Conservation (phyloP, 2,329 filamentous ascomycete species). For the Emericellopsis atlantica region DNA sequence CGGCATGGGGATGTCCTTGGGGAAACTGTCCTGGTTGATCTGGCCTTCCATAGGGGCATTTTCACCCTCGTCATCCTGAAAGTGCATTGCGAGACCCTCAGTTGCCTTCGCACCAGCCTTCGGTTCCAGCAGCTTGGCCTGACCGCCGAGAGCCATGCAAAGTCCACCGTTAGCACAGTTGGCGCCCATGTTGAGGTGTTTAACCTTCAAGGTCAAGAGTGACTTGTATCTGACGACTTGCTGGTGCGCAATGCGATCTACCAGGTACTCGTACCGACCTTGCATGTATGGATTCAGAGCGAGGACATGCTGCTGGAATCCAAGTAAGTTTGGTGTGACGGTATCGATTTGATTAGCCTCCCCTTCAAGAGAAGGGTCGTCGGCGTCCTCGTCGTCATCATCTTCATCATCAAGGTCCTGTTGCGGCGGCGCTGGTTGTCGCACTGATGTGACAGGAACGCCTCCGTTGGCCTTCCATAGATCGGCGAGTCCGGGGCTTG, state of each 20-base stretch:
- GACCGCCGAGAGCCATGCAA: slow-evolving; percentile 58
- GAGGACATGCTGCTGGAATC: slow-evolving; percentile 64
- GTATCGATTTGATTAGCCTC: slow-evolving; percentile 52
- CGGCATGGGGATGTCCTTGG: slow-evolving; percentile 68
- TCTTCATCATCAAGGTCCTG: slow-evolving; percentile 37
- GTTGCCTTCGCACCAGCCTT: slow-evolving; percentile 45
- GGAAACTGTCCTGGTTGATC: slow-evolving; percentile 63
- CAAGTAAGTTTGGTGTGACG: slow-evolving; percentile 60
- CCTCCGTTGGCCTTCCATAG: slow-evolving; percentile 42
- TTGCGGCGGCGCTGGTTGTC: slow-evolving; percentile 13
- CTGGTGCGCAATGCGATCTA: slow-evolving; percentile 73
- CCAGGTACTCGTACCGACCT: slow-evolving; percentile 45
- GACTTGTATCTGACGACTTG: slow-evolving; percentile 70
- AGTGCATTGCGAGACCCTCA: slow-evolving; percentile 42
- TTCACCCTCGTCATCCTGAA: slow-evolving; percentile 45
- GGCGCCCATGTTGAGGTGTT: slow-evolving; percentile 51
- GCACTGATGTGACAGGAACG: slow-evolving; percentile 36
- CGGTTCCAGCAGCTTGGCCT: slow-evolving; percentile 46
- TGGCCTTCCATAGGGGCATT: slow-evolving; percentile 56
- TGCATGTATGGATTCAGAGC: slow-evolving; percentile 59
- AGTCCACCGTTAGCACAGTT: slow-evolving; percentile 48
- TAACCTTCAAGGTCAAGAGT: slow-evolving; percentile 56
- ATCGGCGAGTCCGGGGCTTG: slow-evolving; percentile 30
- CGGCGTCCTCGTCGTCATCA: slow-evolving; percentile 45
- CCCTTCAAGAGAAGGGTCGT: slow-evolving; percentile 49